Base-by-base conservation (phyloP, 768 basidiomycete genomes). In the Leucosporidium creatinivorum region DNA sequence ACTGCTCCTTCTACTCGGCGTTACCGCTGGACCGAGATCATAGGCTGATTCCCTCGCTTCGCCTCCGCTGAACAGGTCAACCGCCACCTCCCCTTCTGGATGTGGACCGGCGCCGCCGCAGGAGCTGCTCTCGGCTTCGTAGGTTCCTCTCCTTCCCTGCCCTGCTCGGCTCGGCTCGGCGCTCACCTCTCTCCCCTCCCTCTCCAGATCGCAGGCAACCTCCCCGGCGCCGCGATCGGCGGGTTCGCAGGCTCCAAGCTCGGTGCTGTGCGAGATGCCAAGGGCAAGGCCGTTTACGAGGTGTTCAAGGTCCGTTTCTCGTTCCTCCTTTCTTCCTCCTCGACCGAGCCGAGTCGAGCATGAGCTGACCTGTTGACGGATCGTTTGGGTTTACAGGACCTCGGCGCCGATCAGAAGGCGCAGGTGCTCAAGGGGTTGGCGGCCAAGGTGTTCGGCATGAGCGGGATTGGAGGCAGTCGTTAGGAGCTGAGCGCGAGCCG, bases 61-160 rank as follows among this genome's bases (percentile, higher is more conserved):
- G 39, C n/a, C 23, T 44, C 39, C 3, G 3, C 15, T 9, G 2
- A 10, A 1, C 69, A 73, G 51, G 69, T 73, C 4, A 26, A 70
- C 26, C 31, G 69, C 10, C 25, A 47, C 15, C n/a, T 73, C 18
- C 72, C 72, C 1, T 21, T 73, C 26, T 73, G 72, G 72, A 73
- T 68, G 2, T 73, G 68, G 68, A 61, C 58, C 1, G 72, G 72
- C 17, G 72, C 69, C 1, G 69, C 57, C 6, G 69, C 69, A 0
- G 72, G 72, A 3, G 72, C 67, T 2, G 64, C 31, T 0, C n/a
- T 73, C 10, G 72, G 72, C 7, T 73, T 73, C 30, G 68, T 72
- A 36, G 49, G 66, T 62, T 19, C 9, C 60, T 19, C 9, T 0
- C 48, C 21, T 18, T 50, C 4, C 47, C 54, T 44, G 21, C 39